Conservation (phyloP, 2,329 filamentous ascomycete species). For the Zelopaecilomyces penicillatus region DNA sequence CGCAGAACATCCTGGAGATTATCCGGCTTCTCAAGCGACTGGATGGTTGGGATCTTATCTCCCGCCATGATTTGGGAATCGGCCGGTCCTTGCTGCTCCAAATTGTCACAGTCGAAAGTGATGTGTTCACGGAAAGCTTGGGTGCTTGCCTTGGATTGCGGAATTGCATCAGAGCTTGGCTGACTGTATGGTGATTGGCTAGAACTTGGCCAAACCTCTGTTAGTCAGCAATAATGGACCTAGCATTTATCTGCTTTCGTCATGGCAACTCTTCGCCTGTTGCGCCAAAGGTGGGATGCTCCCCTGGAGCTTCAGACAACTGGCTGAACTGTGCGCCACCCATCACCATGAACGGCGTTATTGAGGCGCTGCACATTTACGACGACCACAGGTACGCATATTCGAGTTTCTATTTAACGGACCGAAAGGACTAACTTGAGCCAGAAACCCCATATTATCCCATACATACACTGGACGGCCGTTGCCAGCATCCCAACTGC, state of each 20-base stretch:
- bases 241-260: slow-evolving; percentile 19
- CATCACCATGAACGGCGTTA: slow-evolving; percentile 67
- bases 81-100: neutral
- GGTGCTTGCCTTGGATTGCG: slow-evolving; percentile 4
- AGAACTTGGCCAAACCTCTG: neutral
- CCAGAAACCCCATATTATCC: slow-evolving; percentile 73
- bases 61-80: slow-evolving; percentile 20
- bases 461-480: slow-evolving; percentile 82
- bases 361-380: slow-evolving; percentile 94
- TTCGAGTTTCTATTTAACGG: neutral
- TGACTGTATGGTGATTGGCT: neutral
- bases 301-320: slow-evolving; percentile 4
- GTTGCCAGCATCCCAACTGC: slow-evolving; percentile 64
- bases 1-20: slow-evolving; percentile 50
- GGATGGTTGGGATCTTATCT: slow-evolving; percentile 40
- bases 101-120: neutral
- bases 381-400: slow-evolving; percentile 78
- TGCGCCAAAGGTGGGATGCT: neutral
- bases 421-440: slow-evolving; percentile 11
- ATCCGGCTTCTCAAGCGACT: slow-evolving; percentile 51
- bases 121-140: neutral
- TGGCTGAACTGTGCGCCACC: slow-evolving; percentile 15
- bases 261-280: slow-evolving; percentile 14
- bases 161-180: neutral
- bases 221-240: slow-evolving; percentile 6